These are phyloP conservation scores for Excoecaria cochinchinensis DNA, from an alignment of 345 rosid species.

Conservation along the genomic window DNA sequence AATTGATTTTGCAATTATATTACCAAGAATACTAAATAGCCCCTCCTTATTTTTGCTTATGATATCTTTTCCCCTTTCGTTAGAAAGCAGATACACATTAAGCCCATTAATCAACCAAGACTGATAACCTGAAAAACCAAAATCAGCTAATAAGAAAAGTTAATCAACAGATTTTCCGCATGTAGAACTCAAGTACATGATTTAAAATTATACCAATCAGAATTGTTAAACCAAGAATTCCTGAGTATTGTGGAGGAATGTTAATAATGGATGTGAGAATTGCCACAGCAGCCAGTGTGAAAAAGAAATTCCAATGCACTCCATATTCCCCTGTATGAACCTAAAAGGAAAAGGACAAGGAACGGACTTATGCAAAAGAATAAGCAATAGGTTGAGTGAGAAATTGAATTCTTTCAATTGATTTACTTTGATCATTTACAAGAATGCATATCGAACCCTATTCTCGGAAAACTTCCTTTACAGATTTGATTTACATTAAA, in stretches of 20 bases:
- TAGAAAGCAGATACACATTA: slow-evolving; percentile 66
- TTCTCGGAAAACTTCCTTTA: too few relatives aligned
- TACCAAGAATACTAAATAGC: slow-evolving; percentile 73
- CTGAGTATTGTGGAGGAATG: slow-evolving; percentile 67
- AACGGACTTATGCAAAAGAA: background rate
- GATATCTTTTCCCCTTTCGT: slow-evolving; percentile 64
- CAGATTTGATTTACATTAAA: too few relatives aligned
- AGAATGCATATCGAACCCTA: too few relatives aligned
- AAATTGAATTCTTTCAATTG: too few relatives aligned
- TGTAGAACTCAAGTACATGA: slow-evolving; percentile 5
- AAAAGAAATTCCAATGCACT: slow-evolving; percentile 95
- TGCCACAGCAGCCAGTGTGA: slow-evolving; percentile 82
- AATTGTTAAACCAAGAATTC: slow-evolving; percentile 59
- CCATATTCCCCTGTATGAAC: slow-evolving; percentile 87
- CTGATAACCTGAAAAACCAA: slow-evolving; percentile 66
- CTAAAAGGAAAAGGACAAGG: slow-evolving; percentile 31
- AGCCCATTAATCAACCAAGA: slow-evolving; percentile 63
- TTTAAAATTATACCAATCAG: slow-evolving; percentile 48
- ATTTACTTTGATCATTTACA: too few relatives aligned
- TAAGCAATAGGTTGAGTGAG: too few relatives aligned
- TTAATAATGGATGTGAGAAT: slow-evolving; percentile 60
- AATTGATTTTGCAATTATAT: slow-evolving; percentile 10
- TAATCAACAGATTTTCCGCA: slow-evolving; percentile 15
- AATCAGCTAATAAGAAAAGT: slow-evolving; percentile 5
- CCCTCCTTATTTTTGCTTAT: slow-evolving; percentile 91